phyloP scores from a whole-genome alignment of 129 eudicot genomes.

The Flaveria ramosissima region DNA sequence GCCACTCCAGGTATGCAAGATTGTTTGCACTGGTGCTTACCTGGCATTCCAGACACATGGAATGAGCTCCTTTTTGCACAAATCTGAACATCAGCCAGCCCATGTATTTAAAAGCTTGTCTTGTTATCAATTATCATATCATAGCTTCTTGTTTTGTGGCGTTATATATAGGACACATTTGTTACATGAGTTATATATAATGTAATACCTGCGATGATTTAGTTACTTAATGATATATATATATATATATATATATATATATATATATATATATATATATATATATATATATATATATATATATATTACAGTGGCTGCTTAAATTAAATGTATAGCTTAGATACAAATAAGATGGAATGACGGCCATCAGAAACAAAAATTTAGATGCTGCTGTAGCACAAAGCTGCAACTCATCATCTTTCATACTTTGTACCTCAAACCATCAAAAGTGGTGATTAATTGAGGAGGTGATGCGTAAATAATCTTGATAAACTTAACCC shows the following conservation, averaged over 20 bases:
- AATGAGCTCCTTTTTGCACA: slow-evolving; percentile 48
- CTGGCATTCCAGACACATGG: slow-evolving; percentile 51
- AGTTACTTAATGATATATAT: background rate
- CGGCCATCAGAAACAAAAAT: no score
- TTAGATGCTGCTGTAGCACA: no score
- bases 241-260: no score
- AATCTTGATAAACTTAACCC: no score
- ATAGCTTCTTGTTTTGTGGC: slow-evolving; percentile 18
- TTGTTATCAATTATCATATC: background rate
- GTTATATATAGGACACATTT: slow-evolving; percentile 14
- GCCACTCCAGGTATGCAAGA: slow-evolving; percentile 45
- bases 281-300: no score
- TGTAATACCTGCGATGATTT: slow-evolving; percentile 16
- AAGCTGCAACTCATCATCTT: no score
- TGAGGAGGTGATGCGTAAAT: no score
- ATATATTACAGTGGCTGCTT: no score
- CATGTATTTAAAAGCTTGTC: no score
- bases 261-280: background rate
- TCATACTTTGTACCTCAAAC: no score
- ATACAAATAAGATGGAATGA: background rate
- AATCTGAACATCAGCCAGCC: slow-evolving; percentile 23
- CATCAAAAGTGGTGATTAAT: no score
- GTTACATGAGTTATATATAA: slow-evolving; percentile 16
- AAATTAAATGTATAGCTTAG: background rate
- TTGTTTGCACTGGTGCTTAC: slow-evolving; percentile 54